These are phyloP conservation scores for Glutinoglossum americanum DNA, from an alignment of 495 filamentous ascomycete species.

Conservation along the genomic window DNA sequence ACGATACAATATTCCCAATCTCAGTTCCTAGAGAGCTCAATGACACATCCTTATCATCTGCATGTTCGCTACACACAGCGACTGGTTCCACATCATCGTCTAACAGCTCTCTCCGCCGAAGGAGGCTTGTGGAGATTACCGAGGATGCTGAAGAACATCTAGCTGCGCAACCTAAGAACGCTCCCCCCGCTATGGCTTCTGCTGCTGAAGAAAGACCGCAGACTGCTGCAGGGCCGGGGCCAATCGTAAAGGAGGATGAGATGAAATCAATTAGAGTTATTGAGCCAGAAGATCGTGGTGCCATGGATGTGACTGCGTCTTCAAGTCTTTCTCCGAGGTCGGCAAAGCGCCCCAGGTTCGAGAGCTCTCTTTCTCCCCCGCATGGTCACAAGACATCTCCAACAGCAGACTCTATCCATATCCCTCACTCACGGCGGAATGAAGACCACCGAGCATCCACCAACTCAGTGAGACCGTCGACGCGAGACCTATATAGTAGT, in stretches of 20 bases:
- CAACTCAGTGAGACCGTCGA: background rate
- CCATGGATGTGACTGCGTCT: background rate
- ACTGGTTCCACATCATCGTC: constrained; percentile 75
- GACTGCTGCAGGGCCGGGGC: background rate
- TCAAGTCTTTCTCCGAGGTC: background rate
- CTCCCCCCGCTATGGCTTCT: background rate
- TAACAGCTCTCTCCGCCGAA: constrained; percentile 51
- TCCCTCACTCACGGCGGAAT: background rate
- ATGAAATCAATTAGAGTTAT: background rate
- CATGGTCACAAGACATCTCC: background rate
- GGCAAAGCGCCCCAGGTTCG: background rate
- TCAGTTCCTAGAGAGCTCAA: constrained; percentile 53
- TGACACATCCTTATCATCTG: constrained; percentile 70
- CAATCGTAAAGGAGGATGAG: background rate
- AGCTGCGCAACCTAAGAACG: background rate
- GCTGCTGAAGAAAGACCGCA: background rate
- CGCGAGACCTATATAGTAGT: background rate
- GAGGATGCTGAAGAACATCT: constrained; percentile 32
- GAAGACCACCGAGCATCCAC: background rate
- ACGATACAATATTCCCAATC: constrained; percentile 64
- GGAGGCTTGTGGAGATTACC: constrained; percentile 69
- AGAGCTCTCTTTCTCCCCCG: background rate
- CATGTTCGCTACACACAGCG: constrained; percentile 76
- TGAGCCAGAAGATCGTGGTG: background rate
- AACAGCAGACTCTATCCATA: background rate